Base-by-base conservation (phyloP, 2,329 filamentous ascomycete species). In the Ophiostoma sp. region DNA sequence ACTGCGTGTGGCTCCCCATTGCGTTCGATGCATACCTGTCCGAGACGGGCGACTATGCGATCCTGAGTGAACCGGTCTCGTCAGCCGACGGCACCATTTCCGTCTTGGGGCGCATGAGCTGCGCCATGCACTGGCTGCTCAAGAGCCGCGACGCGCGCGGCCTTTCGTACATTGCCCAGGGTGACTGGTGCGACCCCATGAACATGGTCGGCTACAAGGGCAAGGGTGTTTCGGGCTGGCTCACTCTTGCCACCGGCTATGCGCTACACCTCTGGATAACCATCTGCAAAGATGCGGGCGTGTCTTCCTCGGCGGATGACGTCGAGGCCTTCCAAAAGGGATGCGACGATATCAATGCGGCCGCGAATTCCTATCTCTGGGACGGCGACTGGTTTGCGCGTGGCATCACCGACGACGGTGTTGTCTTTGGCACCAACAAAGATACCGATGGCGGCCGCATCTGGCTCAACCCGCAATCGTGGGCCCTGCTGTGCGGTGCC, bases 201-300 rank as follows among this genome's bases (percentile, higher is more conserved):
- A 87, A 87, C 76, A 87, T 87, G 85, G 85, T 86, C n/a, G 84
- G 84, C 4, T 84, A 83, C 75, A 86, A 85, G 75, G 85, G 85
- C 54, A 80, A 81, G 69, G 85, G 85, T 33, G 85, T 87, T 1
- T 87, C 85, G 0, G 85, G 84, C 27, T 87, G 85, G 85, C 80
- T 87, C 44, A 87, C 85, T 0, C 78, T 87, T 1, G 84, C 85
- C 6, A 86, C 84, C 0, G 84, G 78, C 0, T 85, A 83, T 73
- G 83, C 85, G 0, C 77, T 84, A 31, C 83, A 82, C 15, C 75
- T 87, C 0, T 87, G 84, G 84, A 83, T 85, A 2, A 75, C 76
- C n/a, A 78, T 86, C 48, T 86, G 84, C 76, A 80, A 83, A 67
- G 79, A 82, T 54, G 77, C 52, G 0, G 52, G 52, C 2, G n/a